Conservation (phyloP, 2,329 filamentous ascomycete genomes). For the Xylaria sp. region DNA sequence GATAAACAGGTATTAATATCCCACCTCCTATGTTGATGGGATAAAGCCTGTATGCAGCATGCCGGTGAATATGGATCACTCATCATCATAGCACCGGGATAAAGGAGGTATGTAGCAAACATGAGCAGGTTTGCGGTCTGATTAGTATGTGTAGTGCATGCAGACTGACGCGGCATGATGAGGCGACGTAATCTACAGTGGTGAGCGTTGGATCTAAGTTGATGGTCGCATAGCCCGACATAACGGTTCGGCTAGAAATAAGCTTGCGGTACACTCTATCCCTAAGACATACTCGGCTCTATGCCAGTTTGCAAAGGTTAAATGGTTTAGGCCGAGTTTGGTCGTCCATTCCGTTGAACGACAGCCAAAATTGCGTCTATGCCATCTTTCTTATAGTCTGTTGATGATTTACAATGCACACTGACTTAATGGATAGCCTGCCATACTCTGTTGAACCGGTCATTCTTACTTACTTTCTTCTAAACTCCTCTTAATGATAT, state of each 20-base stretch:
- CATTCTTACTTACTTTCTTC: neutral
- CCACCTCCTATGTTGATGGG: neutral
- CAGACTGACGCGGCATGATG: neutral
- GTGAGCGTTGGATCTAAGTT: neutral
- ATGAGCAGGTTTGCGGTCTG: neutral
- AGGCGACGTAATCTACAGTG: constrained; percentile 17
- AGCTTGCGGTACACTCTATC: neutral
- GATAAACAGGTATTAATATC: neutral
- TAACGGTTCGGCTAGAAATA: neutral
- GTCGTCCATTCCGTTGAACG: neutral
- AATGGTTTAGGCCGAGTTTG: neutral
- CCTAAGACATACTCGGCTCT: neutral
- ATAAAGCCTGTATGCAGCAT: neutral
- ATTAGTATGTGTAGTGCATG: neutral
- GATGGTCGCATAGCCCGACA: neutral
- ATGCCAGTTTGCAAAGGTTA: neutral
- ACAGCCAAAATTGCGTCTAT: too few species aligned
- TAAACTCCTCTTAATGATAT: neutral
- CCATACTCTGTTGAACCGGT: neutral
- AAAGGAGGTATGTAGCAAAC: neutral
- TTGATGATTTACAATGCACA: too few species aligned
- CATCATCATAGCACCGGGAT: neutral
- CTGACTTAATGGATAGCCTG: too few species aligned
- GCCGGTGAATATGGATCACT: neutral
- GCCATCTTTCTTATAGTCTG: too few species aligned